Conservation (phyloP, 352 stramenopile species). For the Phytophthora vignae region DNA sequence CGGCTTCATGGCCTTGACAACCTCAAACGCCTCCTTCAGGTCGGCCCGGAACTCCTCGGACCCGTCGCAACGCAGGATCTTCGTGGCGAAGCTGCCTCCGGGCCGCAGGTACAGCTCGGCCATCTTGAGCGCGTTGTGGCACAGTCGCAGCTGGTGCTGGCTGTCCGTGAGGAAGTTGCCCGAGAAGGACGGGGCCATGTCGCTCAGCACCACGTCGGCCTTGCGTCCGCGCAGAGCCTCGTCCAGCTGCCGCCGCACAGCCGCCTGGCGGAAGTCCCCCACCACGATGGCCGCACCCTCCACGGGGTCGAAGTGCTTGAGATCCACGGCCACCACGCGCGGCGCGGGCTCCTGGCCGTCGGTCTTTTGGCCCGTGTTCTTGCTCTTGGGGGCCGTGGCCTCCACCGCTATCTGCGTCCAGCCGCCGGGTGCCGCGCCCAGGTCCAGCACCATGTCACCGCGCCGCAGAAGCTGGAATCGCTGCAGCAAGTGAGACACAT, state of each 20-base stretch:
- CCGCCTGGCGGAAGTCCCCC: constrained; percentile 82
- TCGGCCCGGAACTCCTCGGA: constrained; percentile 79
- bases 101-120: constrained; percentile 82
- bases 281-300: constrained; percentile 74
- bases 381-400: constrained; percentile 34
- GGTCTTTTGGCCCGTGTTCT: neutral
- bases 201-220: constrained; percentile 85
- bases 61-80: constrained; percentile 82
- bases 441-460: constrained; percentile 80
- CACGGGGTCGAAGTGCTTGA: constrained; percentile 76
- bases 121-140: constrained; percentile 88
- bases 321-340: constrained; percentile 78
- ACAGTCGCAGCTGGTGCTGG: constrained; percentile 84
- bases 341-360: constrained; percentile 13
- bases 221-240: constrained; percentile 51
- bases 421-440: constrained; percentile 83
- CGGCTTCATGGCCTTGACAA: constrained; percentile 82
- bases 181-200: constrained; percentile 90
- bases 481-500: constrained; percentile 5
- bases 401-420: constrained; percentile 89
- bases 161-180: constrained; percentile 81
- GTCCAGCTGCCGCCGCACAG: constrained; percentile 65
- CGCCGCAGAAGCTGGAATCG: constrained; percentile 62
- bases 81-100: constrained; percentile 82
- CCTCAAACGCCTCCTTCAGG: constrained; percentile 74